Conservation (phyloP, 306 rosid species). For the Elaeagnus macrophylla region DNA sequence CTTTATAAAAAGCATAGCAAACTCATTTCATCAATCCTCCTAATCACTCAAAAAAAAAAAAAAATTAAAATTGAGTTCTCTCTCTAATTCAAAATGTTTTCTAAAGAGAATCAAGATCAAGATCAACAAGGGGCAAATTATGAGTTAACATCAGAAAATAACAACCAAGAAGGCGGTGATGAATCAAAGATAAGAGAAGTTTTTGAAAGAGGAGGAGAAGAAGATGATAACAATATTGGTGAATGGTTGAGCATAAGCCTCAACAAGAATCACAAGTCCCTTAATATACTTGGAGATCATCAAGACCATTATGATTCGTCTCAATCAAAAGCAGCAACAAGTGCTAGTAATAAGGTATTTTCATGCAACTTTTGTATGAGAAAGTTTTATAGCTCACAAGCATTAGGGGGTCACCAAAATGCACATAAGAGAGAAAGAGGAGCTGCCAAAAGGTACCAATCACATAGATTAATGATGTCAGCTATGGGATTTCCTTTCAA, state of each 20-base stretch:
- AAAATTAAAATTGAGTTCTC: not conserved
- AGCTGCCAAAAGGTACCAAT: slow-evolving; percentile 44
- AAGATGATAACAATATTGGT: slow-evolving; percentile 28
- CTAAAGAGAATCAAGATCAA: slow-evolving; percentile 5
- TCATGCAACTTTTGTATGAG: slow-evolving; percentile 72
- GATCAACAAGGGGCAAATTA: too few relatives aligned
- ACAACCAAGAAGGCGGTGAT: slow-evolving; percentile 13
- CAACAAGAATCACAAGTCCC: slow-evolving; percentile 12
- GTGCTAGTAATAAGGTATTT: slow-evolving; percentile 31
- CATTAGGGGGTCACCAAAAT: slow-evolving; percentile 76
- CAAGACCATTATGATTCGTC: slow-evolving; percentile 14
- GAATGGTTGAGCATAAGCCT: slow-evolving; percentile 63
- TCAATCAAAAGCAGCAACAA: slow-evolving; percentile 23
- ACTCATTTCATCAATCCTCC: slow-evolving; percentile 16
- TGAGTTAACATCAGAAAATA: slow-evolving; percentile 8
- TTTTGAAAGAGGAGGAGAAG: not conserved
- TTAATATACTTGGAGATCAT: slow-evolving; percentile 4
- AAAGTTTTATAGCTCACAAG: slow-evolving; percentile 66
- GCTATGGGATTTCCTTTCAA: slow-evolving; percentile 31
- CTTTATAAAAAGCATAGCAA: not conserved
- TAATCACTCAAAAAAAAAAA: not conserved
- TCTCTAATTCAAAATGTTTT: slow-evolving; percentile 21
- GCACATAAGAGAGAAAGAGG: slow-evolving; percentile 77
- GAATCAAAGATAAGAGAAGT: slow-evolving; percentile 17
- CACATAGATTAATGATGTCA: slow-evolving; percentile 35